Evolutionary conservation across 768 basidiomycete genomes (phyloP).

Genomic region (Strobilomyces confusus): DNA sequence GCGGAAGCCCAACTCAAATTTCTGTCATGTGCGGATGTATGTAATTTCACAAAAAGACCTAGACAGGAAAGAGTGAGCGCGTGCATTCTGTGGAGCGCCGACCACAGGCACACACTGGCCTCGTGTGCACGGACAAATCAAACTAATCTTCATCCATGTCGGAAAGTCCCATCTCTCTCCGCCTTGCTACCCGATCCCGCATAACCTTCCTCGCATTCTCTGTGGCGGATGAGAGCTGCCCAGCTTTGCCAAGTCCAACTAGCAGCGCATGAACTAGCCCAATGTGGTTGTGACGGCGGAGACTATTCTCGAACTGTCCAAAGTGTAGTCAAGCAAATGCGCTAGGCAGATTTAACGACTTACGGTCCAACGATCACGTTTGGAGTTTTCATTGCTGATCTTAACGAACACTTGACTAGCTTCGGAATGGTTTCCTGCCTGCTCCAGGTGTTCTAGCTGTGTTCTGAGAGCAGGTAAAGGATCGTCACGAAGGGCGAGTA

Average conservation of each 20-base stretch:
- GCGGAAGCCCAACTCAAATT: slow-evolving; percentile 4
- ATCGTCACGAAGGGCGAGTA: slow-evolving; percentile 82
- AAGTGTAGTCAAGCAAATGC: slow-evolving; percentile 6
- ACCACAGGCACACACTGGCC: neutral
- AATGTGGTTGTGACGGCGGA: slow-evolving; percentile 83
- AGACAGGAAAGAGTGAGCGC: neutral
- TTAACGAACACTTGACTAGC: slow-evolving; percentile 52
- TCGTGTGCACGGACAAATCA: neutral
- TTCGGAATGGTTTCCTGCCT: slow-evolving; percentile 37
- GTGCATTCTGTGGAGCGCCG: slow-evolving; percentile 1
- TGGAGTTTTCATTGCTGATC: slow-evolving; percentile 64
- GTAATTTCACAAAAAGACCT: slow-evolving; percentile 3
- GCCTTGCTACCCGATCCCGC: slow-evolving; percentile 40
- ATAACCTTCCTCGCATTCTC: slow-evolving; percentile 42
- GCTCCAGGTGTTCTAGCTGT: slow-evolving; percentile 50
- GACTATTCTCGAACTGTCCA: slow-evolving; percentile 77
- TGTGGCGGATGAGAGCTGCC: slow-evolving; percentile 52
- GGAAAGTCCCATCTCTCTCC: slow-evolving; percentile 37
- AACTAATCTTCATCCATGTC: slow-evolving; percentile 41
- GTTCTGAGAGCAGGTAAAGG: slow-evolving; percentile 66
- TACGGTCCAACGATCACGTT: slow-evolving; percentile 80
- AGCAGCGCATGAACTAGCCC: slow-evolving; percentile 74
- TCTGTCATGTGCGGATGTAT: neutral
- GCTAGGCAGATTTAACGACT: slow-evolving; percentile 30
- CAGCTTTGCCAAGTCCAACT: slow-evolving; percentile 68